Evolutionary conservation across 306 rosid genomes (phyloP), one percentile per base, ranked within the genome.

Genomic region (Coriaria nepalensis): DNA sequence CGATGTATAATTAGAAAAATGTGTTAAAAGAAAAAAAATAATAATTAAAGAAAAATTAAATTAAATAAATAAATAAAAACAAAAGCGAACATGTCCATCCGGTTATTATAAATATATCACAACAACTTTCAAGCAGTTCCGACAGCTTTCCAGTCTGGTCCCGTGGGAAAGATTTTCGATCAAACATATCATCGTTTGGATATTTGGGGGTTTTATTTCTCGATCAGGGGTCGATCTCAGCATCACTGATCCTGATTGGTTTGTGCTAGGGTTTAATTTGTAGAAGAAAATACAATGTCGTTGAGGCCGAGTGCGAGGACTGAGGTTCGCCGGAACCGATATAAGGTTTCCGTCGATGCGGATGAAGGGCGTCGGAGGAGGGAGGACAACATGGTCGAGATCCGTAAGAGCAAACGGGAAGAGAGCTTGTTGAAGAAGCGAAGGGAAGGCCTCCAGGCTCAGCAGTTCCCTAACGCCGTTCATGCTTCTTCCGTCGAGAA

Each of bases 341-440:
- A 86, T 79, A 86, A 86, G 78, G 93, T 79, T 52, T 77, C 90
- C 6, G 96, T 86, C 29, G 93, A 82, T 49, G 93, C 96, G 20
- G 96, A 86, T 4, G 96, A 86, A 59, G 93, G 96, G 9, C 96
- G 96, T 49, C 75, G 96, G 37, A 39, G 96, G 61, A 68, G 96
- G 46, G 96, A 86, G 68, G 96, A 86, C 65, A 79, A 82, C 57
- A 71, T 82, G 87, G 96, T 82, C 8, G 96, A 86, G 93, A 86
- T 86, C 81, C 86, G 96, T 0, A 86, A 86, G 77, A 86, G 69
- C 64, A 86, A 82, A 71, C 79, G 96, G 12, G 96, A 86, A 49
- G 96, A 86, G 68, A 86, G 93, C 62, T 74, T 86, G 56, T 73
- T 48, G 62, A 86, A 86, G 81, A 86, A 86, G 74, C 88, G 96